Base-by-base conservation (phyloP, 2,329 filamentous ascomycete genomes). In the Hymenoscyphus repandus region DNA sequence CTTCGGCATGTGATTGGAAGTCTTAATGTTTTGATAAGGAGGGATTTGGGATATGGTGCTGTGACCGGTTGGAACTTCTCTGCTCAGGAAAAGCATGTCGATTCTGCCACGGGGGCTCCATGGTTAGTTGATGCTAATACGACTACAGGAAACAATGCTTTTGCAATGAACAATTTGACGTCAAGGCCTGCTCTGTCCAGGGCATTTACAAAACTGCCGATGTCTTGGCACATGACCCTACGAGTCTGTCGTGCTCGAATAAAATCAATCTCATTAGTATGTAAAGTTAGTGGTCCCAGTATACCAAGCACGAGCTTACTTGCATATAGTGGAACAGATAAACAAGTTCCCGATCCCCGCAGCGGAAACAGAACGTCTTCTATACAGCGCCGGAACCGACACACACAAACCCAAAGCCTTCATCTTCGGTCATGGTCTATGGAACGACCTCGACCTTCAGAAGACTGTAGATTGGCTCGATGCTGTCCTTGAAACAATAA, bases 21-120 rank as follows among this genome's bases (percentile, higher is more conserved):
- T 37, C 56, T 76, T 47, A 75, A 75, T 51, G 67, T 75, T 5
- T 59, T 75, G 34, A 57, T 75, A 31, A 63, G 73, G 6, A 70
- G 72, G 53, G 68, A 76, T 56, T 54, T 76, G 22, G 73, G 73
- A 6, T 75, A 74, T 52, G 73, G 73, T 9, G 73, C 71, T 36
- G 72, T 75, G 11, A 75, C 72, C 3, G 68, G 74, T 55, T 76
- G 72, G 73, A 75, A 75, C 50, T 75, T 76, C 46, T 65, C 64
- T n/a, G 56, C 63, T 9, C 61, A 70, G 40, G 73, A 75, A 60
- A 68, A 50, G 62, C 62, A 47, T 2, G 49, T n/a, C 9, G 40
- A 6, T 18, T n/a, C 2, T 22, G 5, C 32, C 20, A 7, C 32
- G n/a, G 32, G 2, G 37, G 31, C 5, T 18, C 6, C 9, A 13